Evolutionary conservation across 2,329 filamentous ascomycete species (phyloP), one percentile per base, ranked within the genome.

Genomic region (Pseudogymnoascus sp.): DNA sequence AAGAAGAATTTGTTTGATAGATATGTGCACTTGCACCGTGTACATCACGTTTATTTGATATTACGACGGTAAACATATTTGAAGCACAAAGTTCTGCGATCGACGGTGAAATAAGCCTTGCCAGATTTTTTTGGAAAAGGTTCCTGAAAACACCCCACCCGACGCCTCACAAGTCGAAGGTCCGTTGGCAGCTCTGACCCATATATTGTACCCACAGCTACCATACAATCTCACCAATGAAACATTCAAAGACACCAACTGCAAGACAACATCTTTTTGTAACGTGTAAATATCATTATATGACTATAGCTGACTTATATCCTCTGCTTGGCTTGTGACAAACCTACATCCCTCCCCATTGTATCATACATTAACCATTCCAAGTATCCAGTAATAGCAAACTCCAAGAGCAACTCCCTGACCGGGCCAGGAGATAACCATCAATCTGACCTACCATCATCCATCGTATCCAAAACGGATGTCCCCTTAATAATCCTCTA

Each of bases 1-100:
- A 84, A 72, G 84, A 85, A 84, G 81, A 80, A 75, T 50, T 29
- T 61, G 29, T 5, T 40, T 6, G 13, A 24, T n/a, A 1, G 35
- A 37, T 8, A 1, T 50, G 14, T 8, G 14, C 2, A 31, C 3
- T 3, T 16, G 14, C 26, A 50, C 7, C 14, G 29, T 29, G 2
- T 8, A 8, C 2, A 53, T 14, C 31, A 53, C 5, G 26, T 6
- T 10, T 33, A 53, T 53, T 53, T 53, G 6, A 31, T 31, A 2
- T 31, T 3, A 6, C 26, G 21, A 14, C 26, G 29, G 21, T n/a
- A n/a, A 16, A 14, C 8, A 4, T 10, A 10, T 19, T 1, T 44
- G 19, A 24, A 11, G 4, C 21, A 14, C 40, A 33, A 33, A 10
- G 8, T 33, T 33, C 10, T 19, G 3, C 19, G 40, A 47, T 47